Percentiles rank a stretch among this genome's conserved stretches.
phyloP scores from a whole-genome alignment of 345 rosid species.

The Psidium guajava region DNA sequence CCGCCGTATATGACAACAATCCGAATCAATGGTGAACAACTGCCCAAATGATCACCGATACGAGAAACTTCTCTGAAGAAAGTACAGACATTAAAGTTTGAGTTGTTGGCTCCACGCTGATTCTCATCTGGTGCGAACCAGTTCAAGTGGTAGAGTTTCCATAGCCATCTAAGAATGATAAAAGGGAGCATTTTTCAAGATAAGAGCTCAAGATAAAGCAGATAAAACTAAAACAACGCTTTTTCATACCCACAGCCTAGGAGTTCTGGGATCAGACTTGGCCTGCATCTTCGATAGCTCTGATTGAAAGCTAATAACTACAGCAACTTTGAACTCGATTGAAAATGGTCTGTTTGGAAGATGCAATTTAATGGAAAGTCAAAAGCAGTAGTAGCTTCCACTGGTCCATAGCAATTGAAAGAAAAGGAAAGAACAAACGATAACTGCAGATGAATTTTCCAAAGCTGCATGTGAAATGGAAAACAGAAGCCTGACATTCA shows the following conservation, averaged over 20 bases:
- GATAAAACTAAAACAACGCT: not conserved
- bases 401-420: not conserved
- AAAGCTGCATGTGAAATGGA: not conserved
- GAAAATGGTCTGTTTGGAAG: constrained; percentile 62
- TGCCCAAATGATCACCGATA: not conserved
- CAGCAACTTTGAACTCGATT: constrained; percentile 64
- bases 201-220: not conserved
- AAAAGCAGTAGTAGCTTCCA: not conserved
- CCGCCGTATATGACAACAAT: not conserved
- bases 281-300: constrained; percentile 49
- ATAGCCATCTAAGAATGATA: constrained; percentile 48
- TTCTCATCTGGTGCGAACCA: constrained; percentile 48
- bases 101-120: not conserved
- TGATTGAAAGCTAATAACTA: constrained; percentile 61
- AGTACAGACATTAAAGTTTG: not conserved
- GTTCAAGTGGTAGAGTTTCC: constrained; percentile 81
- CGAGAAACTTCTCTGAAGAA: not conserved
- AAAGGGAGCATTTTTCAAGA: not conserved
- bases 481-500: not conserved
- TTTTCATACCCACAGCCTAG: constrained; percentile 75
- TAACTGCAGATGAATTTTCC: not conserved
- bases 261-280: constrained; percentile 75
- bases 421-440: not conserved
- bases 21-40: not conserved
- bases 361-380: not conserved